Evolutionary conservation across 73 alveolate genomes (phyloP).

Genomic region (Paramecium sonneborni): DNA sequence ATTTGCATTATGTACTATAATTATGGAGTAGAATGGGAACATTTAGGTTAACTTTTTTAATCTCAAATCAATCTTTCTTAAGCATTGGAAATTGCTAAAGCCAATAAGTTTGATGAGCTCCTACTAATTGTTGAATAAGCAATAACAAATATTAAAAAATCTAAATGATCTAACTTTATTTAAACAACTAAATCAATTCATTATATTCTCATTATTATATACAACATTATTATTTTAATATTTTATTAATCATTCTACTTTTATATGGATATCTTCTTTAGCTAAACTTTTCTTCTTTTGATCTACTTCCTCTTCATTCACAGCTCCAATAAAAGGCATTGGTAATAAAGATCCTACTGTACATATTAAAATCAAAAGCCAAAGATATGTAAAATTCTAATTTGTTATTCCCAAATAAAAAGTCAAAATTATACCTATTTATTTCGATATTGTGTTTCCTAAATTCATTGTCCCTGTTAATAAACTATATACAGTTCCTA

Average conservation of each 20-base stretch:
- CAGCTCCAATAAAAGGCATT: neutral
- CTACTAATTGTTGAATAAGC: neutral
- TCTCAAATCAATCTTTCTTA: conserved; percentile 8
- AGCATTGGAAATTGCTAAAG: neutral
- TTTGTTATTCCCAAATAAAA: conserved; percentile 76
- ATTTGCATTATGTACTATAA: conserved; percentile 37
- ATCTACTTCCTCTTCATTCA: neutral
- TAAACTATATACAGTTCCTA: conserved; percentile 76
- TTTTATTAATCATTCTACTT: neutral
- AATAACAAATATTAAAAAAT: neutral
- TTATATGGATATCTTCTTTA: neutral
- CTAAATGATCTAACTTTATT: neutral
- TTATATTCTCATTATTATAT: neutral
- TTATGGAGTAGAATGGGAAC: conserved; percentile 43
- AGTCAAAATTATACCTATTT: conserved; percentile 79
- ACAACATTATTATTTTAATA: neutral
- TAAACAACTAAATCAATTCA: neutral
- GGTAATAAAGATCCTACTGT: neutral
- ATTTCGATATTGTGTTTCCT: conserved; percentile 75
- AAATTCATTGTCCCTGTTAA: conserved; percentile 79
- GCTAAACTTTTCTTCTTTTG: neutral
- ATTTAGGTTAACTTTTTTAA: conserved; percentile 10
- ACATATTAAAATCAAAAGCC: neutral
- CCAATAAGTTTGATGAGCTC: neutral
- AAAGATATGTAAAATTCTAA: neutral